These are phyloP conservation scores for Backusella macrospora DNA, from an alignment of 192 early-diverging fungal genomes.

Conservation along the genomic window DNA sequence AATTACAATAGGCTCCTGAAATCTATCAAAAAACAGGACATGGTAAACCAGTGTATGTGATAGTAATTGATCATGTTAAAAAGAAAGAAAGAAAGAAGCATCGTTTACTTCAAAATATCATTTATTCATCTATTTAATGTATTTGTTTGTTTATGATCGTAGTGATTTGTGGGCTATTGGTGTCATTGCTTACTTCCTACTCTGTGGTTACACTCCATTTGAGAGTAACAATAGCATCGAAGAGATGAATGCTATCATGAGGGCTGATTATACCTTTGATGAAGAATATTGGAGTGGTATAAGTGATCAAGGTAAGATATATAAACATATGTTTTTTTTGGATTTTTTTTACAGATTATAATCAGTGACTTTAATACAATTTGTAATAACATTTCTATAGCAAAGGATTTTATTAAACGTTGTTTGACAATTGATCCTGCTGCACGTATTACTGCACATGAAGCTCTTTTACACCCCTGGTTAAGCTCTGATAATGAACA, in stretches of 20 bases:
- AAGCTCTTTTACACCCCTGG: conserved; percentile 83
- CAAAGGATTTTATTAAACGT: conserved; percentile 70
- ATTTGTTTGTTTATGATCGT: not conserved
- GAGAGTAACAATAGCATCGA: conserved; percentile 53
- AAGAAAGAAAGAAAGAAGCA: not conserved
- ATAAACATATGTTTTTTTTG: not conserved
- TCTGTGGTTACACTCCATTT: conserved; percentile 77
- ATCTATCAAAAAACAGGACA: conserved; percentile 64
- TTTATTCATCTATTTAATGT: too few species aligned
- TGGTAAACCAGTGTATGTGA: conserved; percentile 66
- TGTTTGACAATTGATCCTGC: conserved; percentile 72
- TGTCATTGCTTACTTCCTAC: conserved; percentile 74
- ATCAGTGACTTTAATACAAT: not conserved
- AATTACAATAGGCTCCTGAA: conserved; percentile 53
- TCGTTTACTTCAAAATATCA: not conserved
- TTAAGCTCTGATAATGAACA: conserved; percentile 37
- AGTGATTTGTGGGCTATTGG: conserved; percentile 82
- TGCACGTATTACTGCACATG: conserved; percentile 69
- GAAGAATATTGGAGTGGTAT: conserved; percentile 69
- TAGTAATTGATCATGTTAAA: not conserved
- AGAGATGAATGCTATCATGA: conserved; percentile 61
- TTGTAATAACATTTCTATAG: conserved; percentile 29
- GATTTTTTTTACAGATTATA: not conserved
- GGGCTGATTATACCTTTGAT: conserved; percentile 65
- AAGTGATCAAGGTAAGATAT: conserved; percentile 46